These are phyloP conservation scores for Moesziomyces aphidis DNA, from an alignment of 1,284 basidiomycete genomes.

Conservation along the genomic window DNA sequence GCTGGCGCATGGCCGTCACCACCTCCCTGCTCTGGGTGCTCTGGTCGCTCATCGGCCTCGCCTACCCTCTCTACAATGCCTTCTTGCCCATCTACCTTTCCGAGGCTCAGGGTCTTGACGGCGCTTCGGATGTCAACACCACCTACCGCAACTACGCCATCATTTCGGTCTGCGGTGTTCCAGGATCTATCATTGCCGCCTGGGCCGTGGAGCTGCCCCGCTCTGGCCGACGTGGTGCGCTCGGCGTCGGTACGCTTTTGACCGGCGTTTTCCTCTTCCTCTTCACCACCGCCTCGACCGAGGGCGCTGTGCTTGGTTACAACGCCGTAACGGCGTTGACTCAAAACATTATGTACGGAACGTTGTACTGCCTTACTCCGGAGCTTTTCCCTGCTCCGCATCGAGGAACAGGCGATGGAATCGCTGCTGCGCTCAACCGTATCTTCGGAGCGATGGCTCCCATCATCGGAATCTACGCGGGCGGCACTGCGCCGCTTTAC, in stretches of 20 bases:
- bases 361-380: conserved; percentile 62
- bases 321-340: conserved; percentile 59
- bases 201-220: conserved; percentile 64
- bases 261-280: conserved; percentile 67
- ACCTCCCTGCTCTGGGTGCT: conserved; percentile 57
- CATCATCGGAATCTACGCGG: conserved; percentile 62
- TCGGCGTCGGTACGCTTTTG: conserved; percentile 63
- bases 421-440: conserved; percentile 62
- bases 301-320: conserved; percentile 56
- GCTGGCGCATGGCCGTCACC: conserved; percentile 58
- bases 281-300: conserved; percentile 54
- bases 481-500: conserved; percentile 52
- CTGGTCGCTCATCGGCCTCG: conserved; percentile 66
- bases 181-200: conserved; percentile 64
- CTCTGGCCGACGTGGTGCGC: conserved; percentile 63
- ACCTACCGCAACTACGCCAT: conserved; percentile 66
- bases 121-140: conserved; percentile 17
- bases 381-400: conserved; percentile 64
- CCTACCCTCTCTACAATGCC: conserved; percentile 67
- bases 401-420: conserved; percentile 65
- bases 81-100: conserved; percentile 64
- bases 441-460: conserved; percentile 62
- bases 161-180: conserved; percentile 65
- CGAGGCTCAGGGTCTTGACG: conserved; percentile 29
- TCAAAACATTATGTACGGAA: conserved; percentile 58